phyloP scores from a whole-genome alignment of 345 rosid genomes.

The Brassica rapa region DNA sequence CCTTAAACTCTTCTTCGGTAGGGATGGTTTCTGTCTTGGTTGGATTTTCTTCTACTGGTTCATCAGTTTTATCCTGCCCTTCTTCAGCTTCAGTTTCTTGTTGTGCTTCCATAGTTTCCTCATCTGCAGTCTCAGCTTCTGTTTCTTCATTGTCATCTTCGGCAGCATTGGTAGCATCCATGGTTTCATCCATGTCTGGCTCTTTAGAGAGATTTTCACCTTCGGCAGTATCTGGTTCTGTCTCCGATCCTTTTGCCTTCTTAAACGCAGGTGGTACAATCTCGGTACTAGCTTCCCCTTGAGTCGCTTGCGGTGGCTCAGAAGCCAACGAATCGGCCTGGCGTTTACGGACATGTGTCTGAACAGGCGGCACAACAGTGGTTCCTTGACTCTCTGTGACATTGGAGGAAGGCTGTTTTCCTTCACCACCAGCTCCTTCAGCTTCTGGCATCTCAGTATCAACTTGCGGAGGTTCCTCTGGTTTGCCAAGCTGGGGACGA shows the following conservation, averaged over 20 bases:
- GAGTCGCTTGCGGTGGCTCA: conserved; percentile 57
- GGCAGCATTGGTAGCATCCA: conserved; percentile 51
- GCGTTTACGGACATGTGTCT: conserved; percentile 64
- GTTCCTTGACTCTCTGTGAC: conserved; percentile 56
- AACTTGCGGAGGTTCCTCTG: conserved; percentile 58
- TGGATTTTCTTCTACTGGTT: conserved; percentile 56
- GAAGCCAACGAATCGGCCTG: conserved; percentile 50
- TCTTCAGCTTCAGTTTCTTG: conserved; percentile 47
- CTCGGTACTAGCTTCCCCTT: conserved; percentile 49
- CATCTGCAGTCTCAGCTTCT: conserved; percentile 55
- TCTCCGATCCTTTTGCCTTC: conserved; percentile 59
- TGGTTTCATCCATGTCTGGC: conserved; percentile 51
- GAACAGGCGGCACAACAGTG: conserved; percentile 41
- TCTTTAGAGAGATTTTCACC: conserved; percentile 44
- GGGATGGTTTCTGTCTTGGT: conserved; percentile 43
- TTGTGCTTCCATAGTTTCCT: conserved; percentile 50
- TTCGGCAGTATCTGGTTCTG: conserved; percentile 40
- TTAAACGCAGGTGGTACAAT: conserved; percentile 51
- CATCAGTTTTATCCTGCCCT: conserved; percentile 44
- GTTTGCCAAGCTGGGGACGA: conserved; percentile 67
- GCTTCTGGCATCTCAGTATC: conserved; percentile 77
- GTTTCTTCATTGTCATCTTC: conserved; percentile 59
- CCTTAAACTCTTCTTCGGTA: conserved; percentile 43
- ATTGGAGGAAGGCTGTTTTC: conserved; percentile 48
- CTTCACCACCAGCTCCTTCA: conserved; percentile 52